Conservation (phyloP, 805 yeast species). For the Candida succiphila region DNA sequence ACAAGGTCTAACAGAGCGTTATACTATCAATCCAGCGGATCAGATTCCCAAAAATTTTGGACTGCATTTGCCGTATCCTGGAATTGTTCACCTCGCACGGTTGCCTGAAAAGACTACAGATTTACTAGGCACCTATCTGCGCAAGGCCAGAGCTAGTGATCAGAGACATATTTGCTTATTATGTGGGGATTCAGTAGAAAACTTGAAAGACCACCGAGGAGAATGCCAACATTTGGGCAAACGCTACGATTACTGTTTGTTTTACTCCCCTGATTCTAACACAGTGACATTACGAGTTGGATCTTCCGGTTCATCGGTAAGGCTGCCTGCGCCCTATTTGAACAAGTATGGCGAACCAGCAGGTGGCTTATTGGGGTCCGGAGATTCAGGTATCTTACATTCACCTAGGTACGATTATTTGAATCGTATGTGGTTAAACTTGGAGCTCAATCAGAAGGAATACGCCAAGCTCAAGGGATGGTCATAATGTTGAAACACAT, state of each 20-base stretch:
- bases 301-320: conserved; percentile 14
- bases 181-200: conserved; percentile 9
- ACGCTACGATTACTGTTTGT: background rate
- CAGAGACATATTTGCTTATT: conserved; percentile 3
- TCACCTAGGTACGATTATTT: conserved; percentile 43
- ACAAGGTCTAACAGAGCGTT: conserved; percentile 10
- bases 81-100: conserved; percentile 39
- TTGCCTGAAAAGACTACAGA: conserved; percentile 27
- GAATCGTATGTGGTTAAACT: conserved; percentile 52
- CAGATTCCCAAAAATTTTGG: background rate
- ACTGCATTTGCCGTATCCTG: conserved; percentile 36
- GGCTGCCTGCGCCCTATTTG: conserved; percentile 42
- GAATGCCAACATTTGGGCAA: background rate
- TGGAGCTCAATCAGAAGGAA: background rate
- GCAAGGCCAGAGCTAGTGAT: background rate
- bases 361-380: conserved; percentile 38
- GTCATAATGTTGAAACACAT: too few species aligned
- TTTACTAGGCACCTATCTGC: background rate
- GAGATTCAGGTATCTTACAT: conserved; percentile 44
- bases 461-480: background rate
- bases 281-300: background rate
- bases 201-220: background rate
- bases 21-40: too few species aligned
- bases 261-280: background rate
- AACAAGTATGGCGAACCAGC: conserved; percentile 72